Evolutionary conservation across 768 basidiomycete genomes (phyloP).

Genomic region (Mycena maculata): DNA sequence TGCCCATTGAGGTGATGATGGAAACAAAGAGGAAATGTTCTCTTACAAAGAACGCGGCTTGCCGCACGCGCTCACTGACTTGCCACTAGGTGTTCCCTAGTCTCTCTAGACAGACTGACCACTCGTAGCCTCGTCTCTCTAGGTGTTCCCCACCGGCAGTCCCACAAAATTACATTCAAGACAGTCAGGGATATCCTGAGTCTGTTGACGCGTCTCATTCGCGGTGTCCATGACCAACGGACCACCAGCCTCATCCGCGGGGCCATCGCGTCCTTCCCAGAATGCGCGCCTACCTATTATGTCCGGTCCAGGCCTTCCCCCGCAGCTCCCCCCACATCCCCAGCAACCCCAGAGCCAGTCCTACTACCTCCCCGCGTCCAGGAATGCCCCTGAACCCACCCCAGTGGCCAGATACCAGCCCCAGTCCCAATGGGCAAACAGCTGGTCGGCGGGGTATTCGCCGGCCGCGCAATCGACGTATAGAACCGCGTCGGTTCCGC

Average conservation of each 20-base stretch:
- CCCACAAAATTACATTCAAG: too few species aligned
- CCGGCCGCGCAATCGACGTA: constrained; percentile 4
- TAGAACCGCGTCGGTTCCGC: background rate
- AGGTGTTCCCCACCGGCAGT: too few species aligned
- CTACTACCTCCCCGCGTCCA: constrained; percentile 4
- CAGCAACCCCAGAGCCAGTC: background rate
- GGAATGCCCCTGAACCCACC: background rate
- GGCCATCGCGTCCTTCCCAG: constrained; percentile 43
- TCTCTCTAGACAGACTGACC: too few species aligned
- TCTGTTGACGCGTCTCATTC: constrained; percentile 21
- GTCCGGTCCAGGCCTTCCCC: constrained; percentile 8
- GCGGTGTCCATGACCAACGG: constrained; percentile 51
- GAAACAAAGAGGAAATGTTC: constrained; percentile 9
- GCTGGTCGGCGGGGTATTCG: constrained; percentile 10
- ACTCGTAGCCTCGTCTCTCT: too few species aligned
- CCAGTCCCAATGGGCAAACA: constrained; percentile 12
- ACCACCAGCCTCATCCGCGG: constrained; percentile 55
- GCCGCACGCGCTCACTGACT: too few species aligned
- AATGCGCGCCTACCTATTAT: background rate
- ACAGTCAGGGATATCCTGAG: too few species aligned
- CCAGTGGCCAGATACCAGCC: background rate
- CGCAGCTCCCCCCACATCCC: background rate
- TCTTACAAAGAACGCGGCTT: constrained; percentile 21
- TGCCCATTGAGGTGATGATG: constrained; percentile 63
- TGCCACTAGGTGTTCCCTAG: too few species aligned